Base-by-base conservation (phyloP, 257 asterid genomes). In the Catharanthus roseus region DNA sequence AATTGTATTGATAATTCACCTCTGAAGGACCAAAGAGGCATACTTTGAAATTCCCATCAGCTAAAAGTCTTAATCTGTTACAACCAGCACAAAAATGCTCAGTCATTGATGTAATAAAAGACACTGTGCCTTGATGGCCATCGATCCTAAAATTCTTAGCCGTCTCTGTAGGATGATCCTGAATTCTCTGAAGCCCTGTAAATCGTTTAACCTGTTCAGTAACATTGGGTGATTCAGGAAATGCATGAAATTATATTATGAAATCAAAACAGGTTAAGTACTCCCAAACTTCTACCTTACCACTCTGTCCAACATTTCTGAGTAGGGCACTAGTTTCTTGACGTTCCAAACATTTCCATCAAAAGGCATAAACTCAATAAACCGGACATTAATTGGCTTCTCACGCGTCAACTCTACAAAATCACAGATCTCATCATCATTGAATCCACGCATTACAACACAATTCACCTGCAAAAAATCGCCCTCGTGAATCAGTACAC, bases 271-370 rank as follows among this genome's bases (percentile, higher is more conserved):
- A 50, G 50, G 45, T 51, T 44, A 55, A 65, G 70, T 75, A 72
- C 57, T 63, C 67, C 62, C 53, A 75, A 81, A 73, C 47, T 67
- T 85, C 84, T 82, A 93, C 89, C 91, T 85, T 87, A 95, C 97
- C 99, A 88, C 86, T 82, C 77, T 89, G 82, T 91, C 96, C 85
- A 91, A 67, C 96, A 95, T 89, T 77, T 95, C 99, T 5, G 96
- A 71, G 74, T 91, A 95, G 26, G 99, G 87, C 55, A 95, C 97
- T 36, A 95, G 93, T 85, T 95, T 95, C 89, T 95, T 95, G 78
- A 89, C 96, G 67, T 95, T 95, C 99, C 96, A 95, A 72, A 89
- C 95, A 78, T 95, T 95, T 77, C 99, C 99, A 82, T 91, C 97
- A 57, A 95, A 95, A 65, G 97, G 97, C 97, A 95, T 91, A 80